A percentile compares a stretch with the other conserved stretches of the same genome.
Conservation (phyloP, 768 basidiomycete genomes). For the Lactarius sp. region DNA sequence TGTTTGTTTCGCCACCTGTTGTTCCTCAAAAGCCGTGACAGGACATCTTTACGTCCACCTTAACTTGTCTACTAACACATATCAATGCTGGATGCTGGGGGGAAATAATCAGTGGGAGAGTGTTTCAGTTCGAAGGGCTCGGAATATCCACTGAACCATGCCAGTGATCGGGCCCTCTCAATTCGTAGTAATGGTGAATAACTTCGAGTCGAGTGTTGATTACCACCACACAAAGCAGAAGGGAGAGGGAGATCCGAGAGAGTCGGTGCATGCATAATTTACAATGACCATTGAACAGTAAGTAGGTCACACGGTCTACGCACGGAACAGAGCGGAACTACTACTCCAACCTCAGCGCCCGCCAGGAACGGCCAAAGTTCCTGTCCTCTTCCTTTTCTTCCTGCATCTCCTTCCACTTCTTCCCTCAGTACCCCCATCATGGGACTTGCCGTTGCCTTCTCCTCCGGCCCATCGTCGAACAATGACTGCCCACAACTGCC, state of each 20-base stretch:
- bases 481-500: too few species aligned
- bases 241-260: neutral
- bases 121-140: neutral
- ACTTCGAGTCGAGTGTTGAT: neutral
- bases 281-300: too few species aligned
- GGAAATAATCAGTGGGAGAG: neutral
- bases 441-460: too few species aligned
- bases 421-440: too few species aligned
- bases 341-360: too few species aligned
- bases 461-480: too few species aligned
- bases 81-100: neutral
- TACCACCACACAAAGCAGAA: neutral
- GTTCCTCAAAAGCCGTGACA: neutral
- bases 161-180: neutral
- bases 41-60: slow-evolving; percentile 4
- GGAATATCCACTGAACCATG: slow-evolving; percentile 1
- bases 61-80: neutral
- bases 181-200: neutral
- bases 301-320: too few species aligned
- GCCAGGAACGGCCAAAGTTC: too few species aligned
- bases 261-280: neutral
- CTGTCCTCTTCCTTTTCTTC: too few species aligned
- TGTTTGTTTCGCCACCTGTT: neutral
- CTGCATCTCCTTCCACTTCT: too few species aligned
- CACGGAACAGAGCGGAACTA: too few species aligned